These are phyloP conservation scores for Imleria badia DNA, from an alignment of 768 basidiomycete species.

Conservation along the genomic window DNA sequence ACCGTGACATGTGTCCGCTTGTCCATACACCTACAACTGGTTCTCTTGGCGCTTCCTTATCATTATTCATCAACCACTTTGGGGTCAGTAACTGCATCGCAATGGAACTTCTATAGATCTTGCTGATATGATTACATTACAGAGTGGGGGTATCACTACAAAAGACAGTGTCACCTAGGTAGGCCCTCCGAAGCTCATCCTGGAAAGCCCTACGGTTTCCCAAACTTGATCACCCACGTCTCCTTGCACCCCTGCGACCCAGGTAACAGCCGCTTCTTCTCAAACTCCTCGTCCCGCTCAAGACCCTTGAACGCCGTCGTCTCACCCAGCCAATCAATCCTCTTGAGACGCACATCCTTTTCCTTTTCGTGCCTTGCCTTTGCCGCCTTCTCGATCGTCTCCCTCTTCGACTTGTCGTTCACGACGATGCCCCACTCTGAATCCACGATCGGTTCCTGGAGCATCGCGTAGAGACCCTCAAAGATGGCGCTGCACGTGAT, in stretches of 20 bases:
- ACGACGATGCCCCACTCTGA: conserved; percentile 67
- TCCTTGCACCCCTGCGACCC: conserved; percentile 42
- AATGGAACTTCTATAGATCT: no score
- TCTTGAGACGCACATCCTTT: conserved; percentile 40
- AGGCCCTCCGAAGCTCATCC: neutral
- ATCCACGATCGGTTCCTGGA: conserved; percentile 57
- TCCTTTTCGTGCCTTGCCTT: conserved; percentile 46
- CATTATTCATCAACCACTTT: no score
- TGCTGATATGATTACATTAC: neutral
- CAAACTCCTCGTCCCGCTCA: conserved; percentile 57
- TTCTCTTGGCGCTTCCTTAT: no score
- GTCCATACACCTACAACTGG: no score
- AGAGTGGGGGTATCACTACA: conserved; percentile 3
- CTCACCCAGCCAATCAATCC: conserved; percentile 68
- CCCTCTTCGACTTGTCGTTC: conserved; percentile 41
- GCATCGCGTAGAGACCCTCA: conserved; percentile 45
- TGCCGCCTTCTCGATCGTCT: conserved; percentile 48
- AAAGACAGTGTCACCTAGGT: neutral
- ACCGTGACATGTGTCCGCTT: no score
- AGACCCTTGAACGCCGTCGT: conserved; percentile 59
- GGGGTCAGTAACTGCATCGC: no score
- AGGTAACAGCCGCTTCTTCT: conserved; percentile 50
- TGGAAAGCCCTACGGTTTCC: conserved; percentile 22
- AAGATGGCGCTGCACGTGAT: conserved; percentile 56
- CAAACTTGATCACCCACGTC: conserved; percentile 61